Percentiles rank a stretch among this genome's conserved stretches.
These are phyloP conservation scores for Lomentospora prolificans DNA, from an alignment of 2,329 filamentous ascomycete genomes.

Conservation along the genomic window DNA sequence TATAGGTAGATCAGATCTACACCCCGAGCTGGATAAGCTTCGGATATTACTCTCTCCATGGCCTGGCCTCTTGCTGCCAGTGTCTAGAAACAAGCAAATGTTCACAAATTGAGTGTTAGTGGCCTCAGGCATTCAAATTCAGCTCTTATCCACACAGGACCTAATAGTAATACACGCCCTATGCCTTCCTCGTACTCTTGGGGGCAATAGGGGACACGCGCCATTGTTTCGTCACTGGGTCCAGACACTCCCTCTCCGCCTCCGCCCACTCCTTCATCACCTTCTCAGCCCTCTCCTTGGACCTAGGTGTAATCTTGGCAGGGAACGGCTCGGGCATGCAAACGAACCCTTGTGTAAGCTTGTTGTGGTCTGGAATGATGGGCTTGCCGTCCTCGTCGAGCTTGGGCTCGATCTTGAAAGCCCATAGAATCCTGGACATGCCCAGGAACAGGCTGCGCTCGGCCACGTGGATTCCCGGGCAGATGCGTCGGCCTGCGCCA, in stretches of 20 bases:
- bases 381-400: conserved; percentile 10
- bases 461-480: conserved; percentile 46
- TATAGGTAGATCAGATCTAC: no score
- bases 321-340: conserved; percentile 9
- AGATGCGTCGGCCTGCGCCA: conserved; percentile 46
- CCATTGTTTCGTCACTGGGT: conserved; percentile 7
- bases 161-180: no score
- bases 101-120: no score
- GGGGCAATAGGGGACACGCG: neutral
- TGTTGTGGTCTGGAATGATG: conserved; percentile 10
- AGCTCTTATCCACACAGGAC: no score
- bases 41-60: no score
- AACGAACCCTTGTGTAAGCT: conserved; percentile 13
- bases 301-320: conserved; percentile 10
- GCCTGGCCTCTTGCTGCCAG: no score
- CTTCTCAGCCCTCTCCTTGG: conserved; percentile 3
- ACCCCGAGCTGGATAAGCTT: no score
- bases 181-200: neutral
- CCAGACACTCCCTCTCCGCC: conserved; percentile 1
- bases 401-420: conserved; percentile 27
- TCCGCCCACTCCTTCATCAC: conserved; percentile 9
- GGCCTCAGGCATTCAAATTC: no score
- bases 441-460: conserved; percentile 36
- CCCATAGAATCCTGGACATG: conserved; percentile 38
- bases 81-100: no score